phyloP scores from a whole-genome alignment of 352 stramenopile genomes.

The Globisporangium mamillatum region DNA sequence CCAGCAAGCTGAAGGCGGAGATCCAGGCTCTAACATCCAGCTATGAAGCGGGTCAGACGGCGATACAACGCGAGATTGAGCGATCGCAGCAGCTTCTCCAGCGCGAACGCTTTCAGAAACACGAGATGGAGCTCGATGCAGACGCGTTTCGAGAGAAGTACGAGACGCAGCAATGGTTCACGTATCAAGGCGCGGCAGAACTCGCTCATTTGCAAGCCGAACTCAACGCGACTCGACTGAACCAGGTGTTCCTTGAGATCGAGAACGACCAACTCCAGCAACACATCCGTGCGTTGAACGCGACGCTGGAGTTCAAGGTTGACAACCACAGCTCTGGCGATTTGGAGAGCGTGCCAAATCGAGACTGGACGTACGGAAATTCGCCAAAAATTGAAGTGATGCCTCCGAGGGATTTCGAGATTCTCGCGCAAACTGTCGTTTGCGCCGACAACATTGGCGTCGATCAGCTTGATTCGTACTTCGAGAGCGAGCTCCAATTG shows the following conservation, averaged over 20 bases:
- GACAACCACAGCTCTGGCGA: background rate
- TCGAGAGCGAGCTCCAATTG: background rate
- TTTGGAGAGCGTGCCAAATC: background rate
- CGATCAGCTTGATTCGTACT: background rate
- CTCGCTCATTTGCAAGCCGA: background rate
- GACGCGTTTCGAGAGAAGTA: background rate
- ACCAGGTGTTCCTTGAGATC: background rate
- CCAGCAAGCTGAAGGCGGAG: background rate
- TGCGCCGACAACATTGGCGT: background rate
- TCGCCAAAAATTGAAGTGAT: background rate
- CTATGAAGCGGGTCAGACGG: background rate
- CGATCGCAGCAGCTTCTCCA: background rate
- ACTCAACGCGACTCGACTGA: background rate
- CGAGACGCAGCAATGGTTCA: background rate
- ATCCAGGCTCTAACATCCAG: background rate
- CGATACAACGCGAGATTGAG: background rate
- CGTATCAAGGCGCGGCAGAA: background rate
- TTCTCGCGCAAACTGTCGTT: background rate
- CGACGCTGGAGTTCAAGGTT: background rate
- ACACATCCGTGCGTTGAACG: background rate
- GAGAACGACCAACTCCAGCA: conserved; percentile 2
- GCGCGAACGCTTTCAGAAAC: background rate
- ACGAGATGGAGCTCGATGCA: background rate
- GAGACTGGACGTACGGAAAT: background rate
- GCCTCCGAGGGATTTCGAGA: background rate